Percentiles rank a stretch among this genome's conserved stretches.
Conservation (phyloP, 805 yeast genomes). For the Suhomyces pyralidae region DNA sequence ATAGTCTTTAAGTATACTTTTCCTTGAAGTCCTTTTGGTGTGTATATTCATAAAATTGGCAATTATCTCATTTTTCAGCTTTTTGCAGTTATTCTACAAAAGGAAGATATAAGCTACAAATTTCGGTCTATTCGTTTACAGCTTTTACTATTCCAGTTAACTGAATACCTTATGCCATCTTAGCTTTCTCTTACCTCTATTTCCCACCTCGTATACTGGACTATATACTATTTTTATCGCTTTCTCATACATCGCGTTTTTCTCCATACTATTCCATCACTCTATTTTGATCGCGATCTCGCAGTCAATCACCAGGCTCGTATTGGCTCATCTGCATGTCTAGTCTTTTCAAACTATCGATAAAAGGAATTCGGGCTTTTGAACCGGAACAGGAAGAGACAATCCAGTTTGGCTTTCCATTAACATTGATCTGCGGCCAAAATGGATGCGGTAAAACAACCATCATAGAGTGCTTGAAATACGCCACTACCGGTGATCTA, state of each 20-base stretch:
- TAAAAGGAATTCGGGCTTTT: constrained; percentile 89
- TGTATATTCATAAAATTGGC: too few species aligned
- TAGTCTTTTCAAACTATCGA: constrained; percentile 42
- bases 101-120: too few species aligned
- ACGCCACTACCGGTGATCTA: constrained; percentile 91
- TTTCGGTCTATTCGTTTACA: too few species aligned
- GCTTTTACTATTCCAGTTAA: too few species aligned
- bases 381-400: constrained; percentile 82
- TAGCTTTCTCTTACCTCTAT: too few species aligned
- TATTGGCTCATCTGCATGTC: constrained; percentile 26
- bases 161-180: too few species aligned
- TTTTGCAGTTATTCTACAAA: not conserved
- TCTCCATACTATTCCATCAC: not conserved
- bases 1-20: too few species aligned
- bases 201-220: too few species aligned
- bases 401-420: constrained; percentile 83
- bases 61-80: not conserved
- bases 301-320: not conserved
- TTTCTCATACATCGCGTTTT: not conserved
- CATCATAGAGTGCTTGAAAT: constrained; percentile 87
- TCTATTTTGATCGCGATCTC: not conserved
- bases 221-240: too few species aligned
- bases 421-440: constrained; percentile 91
- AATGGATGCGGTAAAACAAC: constrained; percentile 98
- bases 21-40: not conserved